Percentiles rank a stretch among this genome's conserved stretches.
Conservation (phyloP, 768 basidiomycete species). For the Pleurotus eryngii region DNA sequence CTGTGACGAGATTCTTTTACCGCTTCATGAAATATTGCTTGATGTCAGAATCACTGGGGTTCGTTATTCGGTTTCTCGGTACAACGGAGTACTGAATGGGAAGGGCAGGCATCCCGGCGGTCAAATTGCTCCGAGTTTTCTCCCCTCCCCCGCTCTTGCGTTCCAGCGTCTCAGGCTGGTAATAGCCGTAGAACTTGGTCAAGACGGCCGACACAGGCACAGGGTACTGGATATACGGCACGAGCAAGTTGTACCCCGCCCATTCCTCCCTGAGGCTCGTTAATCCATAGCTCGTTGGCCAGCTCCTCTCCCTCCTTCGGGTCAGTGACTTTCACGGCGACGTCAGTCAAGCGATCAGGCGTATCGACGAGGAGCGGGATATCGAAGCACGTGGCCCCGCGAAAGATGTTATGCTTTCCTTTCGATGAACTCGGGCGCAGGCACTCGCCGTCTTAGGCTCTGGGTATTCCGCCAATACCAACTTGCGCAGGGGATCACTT, state of each 20-base stretch:
- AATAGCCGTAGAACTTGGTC: constrained; percentile 52
- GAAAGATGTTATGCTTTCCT: constrained; percentile 31
- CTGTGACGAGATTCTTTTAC: too few relatives aligned
- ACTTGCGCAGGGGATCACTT: not conserved
- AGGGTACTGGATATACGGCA: constrained; percentile 18
- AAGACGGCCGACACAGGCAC: constrained; percentile 38
- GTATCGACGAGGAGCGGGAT: constrained; percentile 20
- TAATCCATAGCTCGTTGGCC: constrained; percentile 27
- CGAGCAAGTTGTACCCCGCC: constrained; percentile 29
- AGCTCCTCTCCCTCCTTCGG: constrained; percentile 22
- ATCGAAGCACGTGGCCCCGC: constrained; percentile 36
- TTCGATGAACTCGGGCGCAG: constrained; percentile 8
- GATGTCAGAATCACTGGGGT: too few relatives aligned
- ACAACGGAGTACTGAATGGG: too few relatives aligned
- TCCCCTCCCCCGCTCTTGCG: not conserved
- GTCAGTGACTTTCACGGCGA: constrained; percentile 34
- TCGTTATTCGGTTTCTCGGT: too few relatives aligned
- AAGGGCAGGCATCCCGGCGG: constrained; percentile 29
- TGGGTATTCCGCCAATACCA: not conserved
- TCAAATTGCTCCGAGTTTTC: constrained; percentile 34
- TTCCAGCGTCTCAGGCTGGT: constrained; percentile 20
- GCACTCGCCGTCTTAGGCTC: not conserved
- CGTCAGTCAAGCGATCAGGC: constrained; percentile 20
- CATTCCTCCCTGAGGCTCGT: constrained; percentile 31
- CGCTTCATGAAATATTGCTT: too few relatives aligned